Base-by-base conservation (phyloP, 1,284 basidiomycete genomes). In the Paramarasmius palmivorus region DNA sequence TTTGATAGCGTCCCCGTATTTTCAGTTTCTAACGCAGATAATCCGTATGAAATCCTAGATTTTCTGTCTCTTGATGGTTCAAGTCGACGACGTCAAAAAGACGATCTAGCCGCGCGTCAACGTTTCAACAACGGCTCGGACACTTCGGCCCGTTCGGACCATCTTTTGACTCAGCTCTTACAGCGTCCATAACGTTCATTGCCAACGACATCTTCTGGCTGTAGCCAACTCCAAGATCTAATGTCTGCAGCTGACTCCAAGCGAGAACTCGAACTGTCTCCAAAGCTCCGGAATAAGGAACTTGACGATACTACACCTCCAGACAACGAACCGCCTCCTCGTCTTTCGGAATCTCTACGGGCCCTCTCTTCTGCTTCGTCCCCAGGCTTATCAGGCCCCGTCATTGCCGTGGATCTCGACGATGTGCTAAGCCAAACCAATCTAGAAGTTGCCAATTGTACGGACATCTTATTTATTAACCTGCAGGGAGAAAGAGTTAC, bases 341-440 rank as follows among this genome's bases (percentile, higher is more conserved):
- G 50, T 29, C 26, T 53, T 15, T 46, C 41, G 20, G 46, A 32
- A 46, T 61, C 61, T 7, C 45, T 73, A 8, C 63, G 67, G 49
- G 61, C 61, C 22, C 61, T 73, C 26, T 38, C 60, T 22, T 49
- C 46, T 19, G 59, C 62, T 46, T 61, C 65, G 10, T 61, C 65
- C 14, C 63, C 67, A 26, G 53, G 55, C n/a, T 63, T 65, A 6
- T 44, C 55, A 37, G 67, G 66, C 54, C 76, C 77, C 12, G 67
- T 85, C 45, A 86, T 92, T 63, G 86, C 87, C 3, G 74, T 90
- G 37, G 90, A 92, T 70, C 69, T 91, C 56, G 90, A 92, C 61
- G 90, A 92, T 73, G 90, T 92, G 4, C 69, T 92, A 49, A 78
- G 83, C 58, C 72, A 83, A 63, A 92, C 89, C 2, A 93, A 92